Percentiles rank a stretch among this genome's conserved stretches.
Conservation (phyloP, 176 grass and related monocot species). For the Eragrostis nindensis region DNA sequence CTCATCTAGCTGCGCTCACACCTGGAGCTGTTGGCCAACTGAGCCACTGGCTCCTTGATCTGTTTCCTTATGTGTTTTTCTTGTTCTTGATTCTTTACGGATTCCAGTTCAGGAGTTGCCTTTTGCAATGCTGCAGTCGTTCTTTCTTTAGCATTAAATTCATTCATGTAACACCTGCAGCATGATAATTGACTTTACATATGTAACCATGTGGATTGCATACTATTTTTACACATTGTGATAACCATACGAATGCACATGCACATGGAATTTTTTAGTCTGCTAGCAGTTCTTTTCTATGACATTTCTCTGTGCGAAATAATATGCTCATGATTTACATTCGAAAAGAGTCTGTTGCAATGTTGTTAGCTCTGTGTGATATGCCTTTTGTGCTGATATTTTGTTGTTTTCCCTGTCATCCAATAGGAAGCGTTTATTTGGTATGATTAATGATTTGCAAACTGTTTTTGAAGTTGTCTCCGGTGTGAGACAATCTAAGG, state of each 20-base stretch:
- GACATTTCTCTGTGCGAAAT: neutral
- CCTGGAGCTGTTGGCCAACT: too few relatives aligned
- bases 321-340: neutral
- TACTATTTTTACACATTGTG: neutral
- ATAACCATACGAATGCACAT: neutral
- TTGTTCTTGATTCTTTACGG: slow-evolving; percentile 6
- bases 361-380: neutral
- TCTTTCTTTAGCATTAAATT: neutral
- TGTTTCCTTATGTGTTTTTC: neutral
- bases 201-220: neutral
- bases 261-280: neutral
- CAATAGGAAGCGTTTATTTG: slow-evolving; percentile 74
- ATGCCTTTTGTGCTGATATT: slow-evolving; percentile 4
- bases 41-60: too few relatives aligned
- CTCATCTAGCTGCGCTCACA: too few relatives aligned
- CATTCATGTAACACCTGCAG: neutral
- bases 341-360: neutral
- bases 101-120: neutral
- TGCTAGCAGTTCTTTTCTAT: slow-evolving; percentile 14
- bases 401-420: slow-evolving; percentile 10
- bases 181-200: neutral
- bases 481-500: slow-evolving; percentile 49
- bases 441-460: slow-evolving; percentile 79
- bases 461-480: slow-evolving; percentile 78
- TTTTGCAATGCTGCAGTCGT: neutral